phyloP scores from a whole-genome alignment of 805 yeast species.

The Ogataea zsoltii region DNA sequence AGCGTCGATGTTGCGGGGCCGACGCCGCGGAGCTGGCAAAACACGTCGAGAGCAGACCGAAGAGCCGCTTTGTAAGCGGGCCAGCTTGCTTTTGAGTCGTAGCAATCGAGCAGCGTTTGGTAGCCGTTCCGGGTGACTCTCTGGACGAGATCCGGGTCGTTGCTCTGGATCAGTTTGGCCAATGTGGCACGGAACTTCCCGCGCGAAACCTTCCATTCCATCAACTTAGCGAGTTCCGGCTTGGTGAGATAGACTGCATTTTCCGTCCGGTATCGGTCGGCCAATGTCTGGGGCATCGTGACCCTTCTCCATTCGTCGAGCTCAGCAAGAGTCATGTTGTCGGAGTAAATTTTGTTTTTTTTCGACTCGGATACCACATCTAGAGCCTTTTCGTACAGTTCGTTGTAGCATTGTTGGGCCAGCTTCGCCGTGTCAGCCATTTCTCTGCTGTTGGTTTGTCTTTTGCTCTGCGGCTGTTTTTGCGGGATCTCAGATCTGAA shows the following conservation, averaged over 20 bases:
- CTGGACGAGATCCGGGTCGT: constrained; percentile 34
- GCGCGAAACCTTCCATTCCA: constrained; percentile 51
- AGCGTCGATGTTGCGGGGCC: constrained; percentile 55
- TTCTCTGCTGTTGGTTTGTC: background rate
- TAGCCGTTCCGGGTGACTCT: constrained; percentile 34
- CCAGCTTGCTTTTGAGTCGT: constrained; percentile 2
- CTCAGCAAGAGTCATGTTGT: constrained; percentile 31
- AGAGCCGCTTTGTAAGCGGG: constrained; percentile 24
- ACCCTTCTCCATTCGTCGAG: constrained; percentile 41
- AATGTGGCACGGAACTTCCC: constrained; percentile 48
- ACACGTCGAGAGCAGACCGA: constrained; percentile 31
- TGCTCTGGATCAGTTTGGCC: constrained; percentile 42
- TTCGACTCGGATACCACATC: constrained; percentile 28
- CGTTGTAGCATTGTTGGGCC: background rate
- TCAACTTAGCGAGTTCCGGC: constrained; percentile 40
- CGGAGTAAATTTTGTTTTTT: constrained; percentile 16
- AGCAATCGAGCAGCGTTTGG: constrained; percentile 12
- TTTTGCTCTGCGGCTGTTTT: background rate
- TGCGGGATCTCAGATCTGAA: background rate
- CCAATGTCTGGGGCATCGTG: constrained; percentile 33
- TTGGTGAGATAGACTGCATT: constrained; percentile 30
- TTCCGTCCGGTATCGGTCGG: constrained; percentile 25
- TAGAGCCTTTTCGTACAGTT: constrained; percentile 33
- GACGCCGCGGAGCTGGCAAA: constrained; percentile 44
- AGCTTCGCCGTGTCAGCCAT: background rate